Evolutionary conservation across 805 yeast species (phyloP), one percentile per base, ranked within the genome.

Genomic region (Ogataea neopini): DNA sequence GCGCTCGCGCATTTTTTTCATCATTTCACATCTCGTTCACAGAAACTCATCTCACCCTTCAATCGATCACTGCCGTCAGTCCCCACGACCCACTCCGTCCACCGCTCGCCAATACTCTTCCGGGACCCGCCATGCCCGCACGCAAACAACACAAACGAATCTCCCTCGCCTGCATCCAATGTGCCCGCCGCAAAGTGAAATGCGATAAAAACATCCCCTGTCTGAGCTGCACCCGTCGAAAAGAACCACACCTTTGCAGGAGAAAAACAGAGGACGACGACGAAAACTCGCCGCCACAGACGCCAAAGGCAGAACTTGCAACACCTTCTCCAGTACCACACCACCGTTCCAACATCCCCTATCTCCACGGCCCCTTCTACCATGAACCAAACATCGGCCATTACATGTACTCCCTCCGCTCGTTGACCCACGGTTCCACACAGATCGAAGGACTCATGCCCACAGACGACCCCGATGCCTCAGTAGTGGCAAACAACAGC

Each of bases 201-300:
- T 60, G 64, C 35, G 61, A 60, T 43, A 60, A 60, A 49, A 45
- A 50, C 7, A 44, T 57, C 4, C 64, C 64, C 3, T 60, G 63
- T 33, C 42, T 23, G 2, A 59, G 53, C 22, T 60, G 64, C 41
- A 38, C 51, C 7, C 47, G 49, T 19, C 41, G 62, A 23, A 48
- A 52, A 35, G 50, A 46, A n/a, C 41, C 52, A 1, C 52, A 52
- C 38, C 47, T 47, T 18, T 59, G 62, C 29, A 50, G 53, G 8
- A 53, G 57, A 2, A 25, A 33, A 19, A 30, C 26, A 8, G 20
- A 8, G 10, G 30, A 11, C 11, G 40, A 30, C 5, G 18, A 30
- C 18, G 34, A 30, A 8, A 7, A 19, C 15, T 23, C 17, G 23
- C 30, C 22, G 28, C 14, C 29, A 20, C 20, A 13, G 30, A 20